Evolutionary conservation across 179 eudicot species (phyloP).

Genomic region (Dionaea muscipula): DNA sequence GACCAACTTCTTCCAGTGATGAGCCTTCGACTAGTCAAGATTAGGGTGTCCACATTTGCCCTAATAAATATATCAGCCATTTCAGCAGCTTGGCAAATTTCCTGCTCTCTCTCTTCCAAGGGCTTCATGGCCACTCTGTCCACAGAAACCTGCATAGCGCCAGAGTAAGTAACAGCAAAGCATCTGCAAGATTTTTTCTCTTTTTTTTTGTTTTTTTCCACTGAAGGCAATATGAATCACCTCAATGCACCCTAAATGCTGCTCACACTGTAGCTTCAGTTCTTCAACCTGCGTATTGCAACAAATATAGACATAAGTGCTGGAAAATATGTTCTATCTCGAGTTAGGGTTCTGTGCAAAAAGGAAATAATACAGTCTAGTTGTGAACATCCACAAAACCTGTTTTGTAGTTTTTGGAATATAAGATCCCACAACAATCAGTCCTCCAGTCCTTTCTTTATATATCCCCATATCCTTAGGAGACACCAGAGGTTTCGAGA

Average conservation of each 20-base stretch:
- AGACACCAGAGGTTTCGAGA: slow-evolving; percentile 61
- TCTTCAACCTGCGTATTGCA: slow-evolving; percentile 58
- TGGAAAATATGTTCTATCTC: background rate
- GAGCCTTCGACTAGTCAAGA: slow-evolving; percentile 85
- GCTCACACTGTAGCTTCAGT: slow-evolving; percentile 49
- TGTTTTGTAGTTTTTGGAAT: slow-evolving; percentile 97
- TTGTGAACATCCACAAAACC: slow-evolving; percentile 24
- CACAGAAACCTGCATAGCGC: slow-evolving; percentile 54
- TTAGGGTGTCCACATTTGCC: slow-evolving; percentile 59
- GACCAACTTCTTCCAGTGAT: slow-evolving; percentile 73
- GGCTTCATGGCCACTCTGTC: slow-evolving; percentile 81
- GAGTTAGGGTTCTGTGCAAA: background rate
- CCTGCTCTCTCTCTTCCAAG: slow-evolving; percentile 65
- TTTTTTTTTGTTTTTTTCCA: too few relatives aligned
- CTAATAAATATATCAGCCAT: slow-evolving; percentile 67
- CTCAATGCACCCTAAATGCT: slow-evolving; percentile 56
- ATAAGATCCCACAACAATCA: slow-evolving; percentile 91
- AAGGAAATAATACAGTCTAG: background rate
- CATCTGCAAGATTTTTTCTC: background rate
- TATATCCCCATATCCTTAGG: slow-evolving; percentile 57
- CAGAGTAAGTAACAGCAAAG: slow-evolving; percentile 9
- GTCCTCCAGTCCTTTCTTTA: slow-evolving; percentile 66
- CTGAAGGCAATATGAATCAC: slow-evolving; percentile 22
- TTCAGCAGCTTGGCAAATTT: slow-evolving; percentile 55
- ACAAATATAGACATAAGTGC: background rate